These are phyloP conservation scores for Skeletonema costatum DNA, from an alignment of 108 stramenopile genomes.

Conservation along the genomic window DNA sequence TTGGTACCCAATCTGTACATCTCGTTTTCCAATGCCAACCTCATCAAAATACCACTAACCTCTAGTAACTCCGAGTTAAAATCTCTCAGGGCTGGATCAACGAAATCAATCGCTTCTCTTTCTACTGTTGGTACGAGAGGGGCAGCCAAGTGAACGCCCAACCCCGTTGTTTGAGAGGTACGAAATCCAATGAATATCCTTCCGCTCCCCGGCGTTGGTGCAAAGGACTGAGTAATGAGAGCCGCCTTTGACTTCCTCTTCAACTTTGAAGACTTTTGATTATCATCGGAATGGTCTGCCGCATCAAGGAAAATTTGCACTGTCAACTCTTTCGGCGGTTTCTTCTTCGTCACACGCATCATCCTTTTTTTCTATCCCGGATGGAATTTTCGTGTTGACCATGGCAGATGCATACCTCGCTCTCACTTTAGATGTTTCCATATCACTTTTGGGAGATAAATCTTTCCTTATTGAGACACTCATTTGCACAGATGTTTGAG, in stretches of 20 bases:
- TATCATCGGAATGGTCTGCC: slow-evolving; percentile 41
- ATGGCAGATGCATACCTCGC: slow-evolving; percentile 75
- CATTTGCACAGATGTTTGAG: slow-evolving; percentile 40
- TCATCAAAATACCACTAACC: slow-evolving; percentile 63
- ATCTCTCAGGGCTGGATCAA: slow-evolving; percentile 67
- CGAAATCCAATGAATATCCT: slow-evolving; percentile 83
- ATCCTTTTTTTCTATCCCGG: slow-evolving; percentile 66
- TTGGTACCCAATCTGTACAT: slow-evolving; percentile 53
- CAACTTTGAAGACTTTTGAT: slow-evolving; percentile 11
- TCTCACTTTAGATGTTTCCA: slow-evolving; percentile 54
- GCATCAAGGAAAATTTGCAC: slow-evolving; percentile 71
- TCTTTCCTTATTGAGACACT: slow-evolving; percentile 30
- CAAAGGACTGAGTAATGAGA: slow-evolving; percentile 60
- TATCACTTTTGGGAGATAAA: slow-evolving; percentile 22
- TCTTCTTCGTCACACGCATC: slow-evolving; percentile 88
- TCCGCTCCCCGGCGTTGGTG: slow-evolving; percentile 62
- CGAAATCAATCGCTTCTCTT: slow-evolving; percentile 82
- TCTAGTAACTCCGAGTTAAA: slow-evolving; percentile 78
- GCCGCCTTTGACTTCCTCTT: slow-evolving; percentile 20
- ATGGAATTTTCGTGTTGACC: slow-evolving; percentile 67
- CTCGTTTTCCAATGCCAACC: slow-evolving; percentile 66
- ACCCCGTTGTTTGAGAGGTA: slow-evolving; percentile 81
- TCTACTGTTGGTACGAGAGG: slow-evolving; percentile 85
- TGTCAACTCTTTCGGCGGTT: slow-evolving; percentile 65
- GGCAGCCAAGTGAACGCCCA: slow-evolving; percentile 77